Evolutionary conservation across 352 stramenopile species (phyloP).

Genomic region (Globisporangium abappressorium): DNA sequence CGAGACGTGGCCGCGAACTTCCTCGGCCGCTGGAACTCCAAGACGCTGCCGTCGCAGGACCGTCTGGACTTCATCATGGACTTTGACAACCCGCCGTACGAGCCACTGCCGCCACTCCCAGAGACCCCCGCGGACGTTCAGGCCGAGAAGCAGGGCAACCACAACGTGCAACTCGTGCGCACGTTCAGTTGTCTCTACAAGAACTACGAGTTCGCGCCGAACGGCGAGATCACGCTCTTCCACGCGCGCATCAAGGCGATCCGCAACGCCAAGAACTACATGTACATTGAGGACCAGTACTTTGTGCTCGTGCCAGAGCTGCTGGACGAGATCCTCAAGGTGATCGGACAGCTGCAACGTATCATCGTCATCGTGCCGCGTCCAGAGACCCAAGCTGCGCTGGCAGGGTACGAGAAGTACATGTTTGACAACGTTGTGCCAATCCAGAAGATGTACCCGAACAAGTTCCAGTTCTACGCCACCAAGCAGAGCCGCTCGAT

Average conservation of each 20-base stretch:
- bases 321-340: conserved; percentile 37
- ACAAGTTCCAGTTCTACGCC: conserved; percentile 53
- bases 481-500: conserved; percentile 46
- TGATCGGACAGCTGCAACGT: conserved; percentile 38
- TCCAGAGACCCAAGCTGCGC: conserved; percentile 24
- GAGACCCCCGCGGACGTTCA: conserved; percentile 15
- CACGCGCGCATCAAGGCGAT: conserved; percentile 50
- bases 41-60: conserved; percentile 23
- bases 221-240: conserved; percentile 46
- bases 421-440: conserved; percentile 56
- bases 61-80: conserved; percentile 33
- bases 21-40: conserved; percentile 46
- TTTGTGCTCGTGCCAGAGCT: conserved; percentile 49
- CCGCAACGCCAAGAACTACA: conserved; percentile 52
- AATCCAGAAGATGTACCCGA: conserved; percentile 32
- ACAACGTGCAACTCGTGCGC: conserved; percentile 54
- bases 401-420: conserved; percentile 49
- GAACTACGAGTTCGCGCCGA: conserved; percentile 52
- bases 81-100: conserved; percentile 41
- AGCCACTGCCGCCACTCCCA: conserved; percentile 15
- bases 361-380: conserved; percentile 45
- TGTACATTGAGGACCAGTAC: conserved; percentile 77
- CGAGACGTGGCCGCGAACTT: conserved; percentile 59
- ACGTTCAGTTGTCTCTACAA: conserved; percentile 56
- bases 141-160: conserved; percentile 11